Percentiles rank a stretch among this genome's conserved stretches.
Evolutionary conservation across 306 rosid species (phyloP).

Genomic region (Hippophae tibetana): DNA sequence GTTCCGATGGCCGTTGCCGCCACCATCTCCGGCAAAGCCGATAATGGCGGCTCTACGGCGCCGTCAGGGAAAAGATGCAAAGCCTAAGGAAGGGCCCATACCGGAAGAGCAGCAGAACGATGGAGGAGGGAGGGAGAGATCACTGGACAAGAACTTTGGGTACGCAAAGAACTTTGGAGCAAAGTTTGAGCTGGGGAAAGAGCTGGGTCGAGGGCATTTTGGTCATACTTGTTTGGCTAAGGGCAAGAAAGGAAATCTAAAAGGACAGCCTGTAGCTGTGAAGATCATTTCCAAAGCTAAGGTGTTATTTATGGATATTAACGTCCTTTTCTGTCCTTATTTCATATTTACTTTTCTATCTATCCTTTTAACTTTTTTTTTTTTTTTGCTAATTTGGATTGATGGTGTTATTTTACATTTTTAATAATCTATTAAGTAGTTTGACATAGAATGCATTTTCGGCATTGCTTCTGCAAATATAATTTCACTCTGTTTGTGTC

Average conservation of each 20-base stretch:
- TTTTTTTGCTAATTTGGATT: too few species aligned
- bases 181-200: slow-evolving; percentile 75
- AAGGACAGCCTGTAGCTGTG: slow-evolving; percentile 80
- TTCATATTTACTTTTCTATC: neutral
- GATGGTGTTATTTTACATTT: too few species aligned
- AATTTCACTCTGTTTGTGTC: too few species aligned
- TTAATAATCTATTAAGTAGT: too few species aligned
- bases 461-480: too few species aligned
- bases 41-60: slow-evolving; percentile 70
- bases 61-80: slow-evolving; percentile 46
- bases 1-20: slow-evolving; percentile 90
- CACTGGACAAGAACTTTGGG: slow-evolving; percentile 82
- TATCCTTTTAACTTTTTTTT: too few species aligned
- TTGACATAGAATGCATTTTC: too few species aligned
- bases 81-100: slow-evolving; percentile 62
- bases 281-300: slow-evolving; percentile 89
- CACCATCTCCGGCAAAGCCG: slow-evolving; percentile 96
- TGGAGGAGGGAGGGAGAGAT: slow-evolving; percentile 47
- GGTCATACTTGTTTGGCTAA: slow-evolving; percentile 94
- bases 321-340: neutral
- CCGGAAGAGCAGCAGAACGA: slow-evolving; percentile 67
- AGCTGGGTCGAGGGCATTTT: slow-evolving; percentile 95
- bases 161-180: slow-evolving; percentile 75
- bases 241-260: slow-evolving; percentile 78
- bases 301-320: slow-evolving; percentile 29